Evolutionary conservation across 2,329 filamentous ascomycete species (phyloP), one percentile per base, ranked within the genome.

Genomic region (Neurospora sp.): DNA sequence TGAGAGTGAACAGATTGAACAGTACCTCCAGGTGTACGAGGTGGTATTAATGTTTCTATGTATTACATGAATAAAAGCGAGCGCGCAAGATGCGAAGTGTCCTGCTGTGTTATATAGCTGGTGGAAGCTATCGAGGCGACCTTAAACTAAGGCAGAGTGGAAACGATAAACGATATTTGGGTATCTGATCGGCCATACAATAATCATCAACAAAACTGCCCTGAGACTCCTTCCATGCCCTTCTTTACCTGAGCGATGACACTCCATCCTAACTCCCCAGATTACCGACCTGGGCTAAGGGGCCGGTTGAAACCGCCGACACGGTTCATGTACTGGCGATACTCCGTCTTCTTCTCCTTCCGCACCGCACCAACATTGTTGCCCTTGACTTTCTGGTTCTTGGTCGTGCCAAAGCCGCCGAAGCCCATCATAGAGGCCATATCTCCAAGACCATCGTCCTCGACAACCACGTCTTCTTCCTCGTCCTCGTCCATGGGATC

Each of bases 291-390:
- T 23, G 88, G 89, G 79, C 90, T 91, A 68, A 94, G 81, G 66
- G 92, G 91, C 75, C 92, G 82, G 78, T 95, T 96, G 83, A 96
- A 96, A 6, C 92, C 92, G 70, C 92, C 92, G 68, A 89, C 84
- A 70, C 92, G 87, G 78, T 96, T 96, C 89, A 99, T 99, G 81
- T 99, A 99, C 86, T 99, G 96, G 75, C 96, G 87, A 78, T 97
- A 98, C 83, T 96, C 88, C 15, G 90, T 92, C 87, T 93, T 94
- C 88, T 97, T 97, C 82, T 96, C 93, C 84, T 96, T 97, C 74
- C 90, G 85, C 68, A 97, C 89, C 0, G 85, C 93, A 69, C 92
- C 94, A 58, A 90, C 88, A 77, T 93, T 89, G 78, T 99, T 99
- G 1, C 96, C 96, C 0, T 87, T 86, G 1, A 99, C 90, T 78